Base-by-base conservation (phyloP, 1,284 basidiomycete species). In the Rhodotorula sp. region DNA sequence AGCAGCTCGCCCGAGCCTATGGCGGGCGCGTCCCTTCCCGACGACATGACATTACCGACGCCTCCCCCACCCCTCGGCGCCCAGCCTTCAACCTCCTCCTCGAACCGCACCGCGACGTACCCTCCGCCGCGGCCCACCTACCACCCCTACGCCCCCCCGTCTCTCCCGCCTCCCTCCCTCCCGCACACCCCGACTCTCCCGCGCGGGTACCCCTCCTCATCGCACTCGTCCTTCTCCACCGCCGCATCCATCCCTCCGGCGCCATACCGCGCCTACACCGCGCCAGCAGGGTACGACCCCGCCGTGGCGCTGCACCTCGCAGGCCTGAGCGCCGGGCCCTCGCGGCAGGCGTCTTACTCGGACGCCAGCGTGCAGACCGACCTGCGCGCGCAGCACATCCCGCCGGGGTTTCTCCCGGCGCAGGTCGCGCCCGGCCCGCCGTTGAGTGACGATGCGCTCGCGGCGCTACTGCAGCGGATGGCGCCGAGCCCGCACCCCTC, bases 1-100 rank as follows among this genome's bases (percentile, higher is more conserved):
- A 22, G 39, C 17, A 36, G 15, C 12, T 64, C 62, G 32, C 62
- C 62, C 19, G 62, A 64, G 53, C 62, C 55, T 5, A 34, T 64
- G 29, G 39, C 29, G 15, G 51, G 27, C 5, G n/a, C 50, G 9
- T 25, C n/a, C 29, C 25, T 53, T 9, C 29, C 48, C 25, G 62
- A 64, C 61, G 48, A 62, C n/a, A 1, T 51, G 22, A 36, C n/a
- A 36, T 12, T 37, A 9, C 39, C 53, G 53, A 54, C 53, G 29
- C 53, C 53, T 17, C 53, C 53, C 8, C 32, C 29, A 1, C 19
- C 53, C 8, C 53, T 34, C 6, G 53, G 53, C 29, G 21, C 9
- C 32, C 29, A 54, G 53, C n/a, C 29, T 9, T 54, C 53, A 32
- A 54, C 53, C 19, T 54, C 53, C 5, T 54, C 53, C 17, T 54